Base-by-base conservation (phyloP, 495 filamentous ascomycete genomes). In the Penicillium steckii region DNA sequence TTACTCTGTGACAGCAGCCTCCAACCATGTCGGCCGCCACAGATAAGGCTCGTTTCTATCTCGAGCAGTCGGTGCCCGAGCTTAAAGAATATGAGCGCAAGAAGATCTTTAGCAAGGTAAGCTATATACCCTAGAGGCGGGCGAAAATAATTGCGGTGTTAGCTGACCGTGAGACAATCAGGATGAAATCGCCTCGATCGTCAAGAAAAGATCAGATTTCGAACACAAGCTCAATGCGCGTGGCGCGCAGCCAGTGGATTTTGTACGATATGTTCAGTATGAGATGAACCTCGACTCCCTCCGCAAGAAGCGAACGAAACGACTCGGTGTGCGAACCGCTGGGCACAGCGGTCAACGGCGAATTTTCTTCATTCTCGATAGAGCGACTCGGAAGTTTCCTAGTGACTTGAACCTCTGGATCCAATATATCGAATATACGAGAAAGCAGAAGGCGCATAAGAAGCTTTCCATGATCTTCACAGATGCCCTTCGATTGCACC, bases 41-140 rank as follows among this genome's bases (percentile, higher is more conserved):
- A 53, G 95, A 98, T 65, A 97, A 96, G 72, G 93, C 92, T 15
- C 88, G 93, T 23, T 97, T 91, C 71, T 96, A 87, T 67, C 78
- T 97, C 38, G 94, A 98, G 72, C 85, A 90, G 54, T 88, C 88
- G 5, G 89, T 95, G 29, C 89, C 92, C 6, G 91, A 96, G 67
- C 82, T 98, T 30, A 90, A 88, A 44, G 91, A 95, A 50, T 90
- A 88, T 53, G 85, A 93, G 65, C 80, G 87, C 48, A 95, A 96
- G 62, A 85, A 89, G 48, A 86, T 97, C 51, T 97, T 97, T 73
- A 83, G 72, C 50, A 85, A 85, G 74, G 89, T 88, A 71, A 32
- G 29, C 29, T 1, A 22, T 25, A 18, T 27, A 27, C 32, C 17
- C 7, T 35, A 12, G 32, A 15, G 32, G 13, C 3, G 30, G 32